Base-by-base conservation (phyloP, 495 filamentous ascomycete genomes). In the Penicillium goetzii region DNA sequence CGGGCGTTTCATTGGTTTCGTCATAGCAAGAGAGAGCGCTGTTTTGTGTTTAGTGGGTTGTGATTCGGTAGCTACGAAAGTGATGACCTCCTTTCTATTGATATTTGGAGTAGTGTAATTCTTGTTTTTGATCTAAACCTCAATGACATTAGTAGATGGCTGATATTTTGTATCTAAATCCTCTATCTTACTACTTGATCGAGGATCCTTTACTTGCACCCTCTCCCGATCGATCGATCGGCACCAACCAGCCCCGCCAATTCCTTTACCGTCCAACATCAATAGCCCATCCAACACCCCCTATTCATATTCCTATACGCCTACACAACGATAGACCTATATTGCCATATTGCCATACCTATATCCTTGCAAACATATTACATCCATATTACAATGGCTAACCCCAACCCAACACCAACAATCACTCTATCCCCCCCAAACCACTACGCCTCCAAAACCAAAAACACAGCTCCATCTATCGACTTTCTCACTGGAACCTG, bases 401-500 rank as follows among this genome's bases (percentile, higher is more conserved):
- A 0, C 14, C 45, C 21, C 45, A 49, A 0, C 21, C 8, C 17
- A 1, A 25, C 45, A 14, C 21, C 17, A 26, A 26, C 0, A 17
- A 17, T 26, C 45, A 32, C 45, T 17, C 12, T 6, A 47, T 15
- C 47, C 12, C 8, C 47, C 3, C 47, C 38, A 43, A 69, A 11
- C 58, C 43, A 40, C 28, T 47, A 61, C 12, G 19, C n/a, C 41
- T 23, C 41, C 41, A 45, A 21, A 21, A 0, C n/a, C 9, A 65
- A 78, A 36, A 81, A 81, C 75, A 68, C 65, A n/a, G 63, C 83
- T 0, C 89, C 89, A 11, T 69, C 83, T 23, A 80, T 85, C 56
- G 66, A 76, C 45, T 92, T 83, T 78, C 84, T 94, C 56, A 68
- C 74, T 38, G 81, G 88, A 26, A 89, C 87, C 56, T 93, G 90